Percentiles rank a stretch among this genome's conserved stretches.
Conservation (phyloP, 2,329 filamentous ascomycete genomes). For the Penicillium sp. region DNA sequence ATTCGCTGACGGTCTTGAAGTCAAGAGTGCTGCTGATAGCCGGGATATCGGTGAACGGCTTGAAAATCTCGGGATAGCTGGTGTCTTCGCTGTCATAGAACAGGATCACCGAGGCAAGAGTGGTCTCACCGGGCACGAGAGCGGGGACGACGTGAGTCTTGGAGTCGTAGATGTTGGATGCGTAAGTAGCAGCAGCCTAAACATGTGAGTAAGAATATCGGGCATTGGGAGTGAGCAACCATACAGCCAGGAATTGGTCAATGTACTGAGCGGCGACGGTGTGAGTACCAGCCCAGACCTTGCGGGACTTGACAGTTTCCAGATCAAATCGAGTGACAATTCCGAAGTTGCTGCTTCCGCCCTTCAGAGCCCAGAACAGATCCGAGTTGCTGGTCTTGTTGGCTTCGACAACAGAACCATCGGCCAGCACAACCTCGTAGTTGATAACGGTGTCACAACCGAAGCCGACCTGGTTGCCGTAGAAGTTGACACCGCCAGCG, state of each 20-base stretch:
- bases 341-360: slow-evolving; percentile 47
- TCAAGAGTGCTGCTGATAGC: slow-evolving; percentile 33
- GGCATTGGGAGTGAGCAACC: background rate
- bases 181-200: slow-evolving; percentile 29
- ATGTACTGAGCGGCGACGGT: slow-evolving; percentile 27
- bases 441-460: slow-evolving; percentile 31
- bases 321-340: slow-evolving; percentile 46
- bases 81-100: slow-evolving; percentile 39
- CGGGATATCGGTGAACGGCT: slow-evolving; percentile 39
- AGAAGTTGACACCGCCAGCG: slow-evolving; percentile 33
- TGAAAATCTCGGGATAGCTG: slow-evolving; percentile 35
- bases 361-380: slow-evolving; percentile 45
- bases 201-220: slow-evolving; percentile 1
- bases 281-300: slow-evolving; percentile 38
- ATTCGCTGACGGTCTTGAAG: slow-evolving; percentile 40
- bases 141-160: slow-evolving; percentile 35
- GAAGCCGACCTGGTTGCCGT: slow-evolving; percentile 31
- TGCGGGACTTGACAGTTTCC: slow-evolving; percentile 29
- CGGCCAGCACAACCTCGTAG: slow-evolving; percentile 41
- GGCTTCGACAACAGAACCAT: slow-evolving; percentile 39
- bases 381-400: slow-evolving; percentile 33
- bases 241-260: slow-evolving; percentile 27
- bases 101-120: slow-evolving; percentile 37
- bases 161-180: slow-evolving; percentile 30
- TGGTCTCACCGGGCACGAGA: slow-evolving; percentile 27